Base-by-base conservation (phyloP, 805 yeast species). In the Myxozyma nipponensis region DNA sequence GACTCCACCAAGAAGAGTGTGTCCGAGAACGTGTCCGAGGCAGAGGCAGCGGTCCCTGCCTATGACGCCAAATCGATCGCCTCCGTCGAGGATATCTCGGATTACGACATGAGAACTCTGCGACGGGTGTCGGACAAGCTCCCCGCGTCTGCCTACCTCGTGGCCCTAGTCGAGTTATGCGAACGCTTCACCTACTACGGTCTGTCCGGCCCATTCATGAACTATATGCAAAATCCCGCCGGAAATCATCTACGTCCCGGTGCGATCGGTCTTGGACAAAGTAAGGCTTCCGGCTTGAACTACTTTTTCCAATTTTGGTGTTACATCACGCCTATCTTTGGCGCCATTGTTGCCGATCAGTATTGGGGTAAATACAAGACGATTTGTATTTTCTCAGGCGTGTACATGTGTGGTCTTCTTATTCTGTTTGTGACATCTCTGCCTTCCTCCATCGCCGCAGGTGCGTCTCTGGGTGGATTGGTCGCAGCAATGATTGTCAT, bases 101-200 rank as follows among this genome's bases (percentile, higher is more conserved):
- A 69, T 1, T 77, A 76, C 51, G 84, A 80, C 59, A 60, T 77
- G 60, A 69, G 64, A 40, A 76, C 77, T 13, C 72, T 80, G 49
- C 72, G 78, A 55, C 79, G 76, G 56, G 78, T 80, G 19, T 62
- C 79, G 3, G 83, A 76, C 57, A 58, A 51, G 9, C 72, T 80
- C 32, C 84, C 84, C 19, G 37, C 69, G 32, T 66, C 80, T n/a
- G 78, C 81, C 57, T 81, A 80, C 79, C 70, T 78, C 43, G 83
- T 81, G 38, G 83, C 83, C 13, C 50, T 85, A 40, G 86, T 86
- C 37, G 95, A 86, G 70, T 78, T 86, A 55, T 78, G 90, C 42
- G 95, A 86, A 68, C 77, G 95, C 59, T 85, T 86, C 65, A 77
- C 91, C 10, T 86, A 82, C 72, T 86, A 86, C 62, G 93, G 95